Percentiles rank a stretch among this genome's conserved stretches.
Conservation (phyloP, 2,329 filamentous ascomycete genomes). For the Penicillium sp. region DNA sequence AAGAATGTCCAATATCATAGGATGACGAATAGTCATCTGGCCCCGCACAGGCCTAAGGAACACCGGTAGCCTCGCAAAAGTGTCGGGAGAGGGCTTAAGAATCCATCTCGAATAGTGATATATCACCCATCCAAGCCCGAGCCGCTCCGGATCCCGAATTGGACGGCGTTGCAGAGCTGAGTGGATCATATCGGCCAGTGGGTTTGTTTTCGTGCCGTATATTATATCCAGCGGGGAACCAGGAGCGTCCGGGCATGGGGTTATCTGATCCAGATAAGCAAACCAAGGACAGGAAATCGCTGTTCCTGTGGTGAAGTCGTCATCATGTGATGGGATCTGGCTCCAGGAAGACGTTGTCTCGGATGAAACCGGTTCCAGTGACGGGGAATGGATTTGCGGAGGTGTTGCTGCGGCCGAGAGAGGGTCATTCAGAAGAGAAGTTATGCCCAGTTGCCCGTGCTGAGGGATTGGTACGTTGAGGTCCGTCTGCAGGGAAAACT, state of each 20-base stretch:
- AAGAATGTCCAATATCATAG: slow-evolving; percentile 20
- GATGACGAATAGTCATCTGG: slow-evolving; percentile 23
- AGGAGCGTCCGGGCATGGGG: slow-evolving; percentile 18
- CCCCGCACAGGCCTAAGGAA: slow-evolving; percentile 20
- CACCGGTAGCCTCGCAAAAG: slow-evolving; percentile 17
- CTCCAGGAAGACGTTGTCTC: slow-evolving; percentile 8
- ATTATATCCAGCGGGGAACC: slow-evolving; percentile 27
- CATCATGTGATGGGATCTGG: slow-evolving; percentile 16
- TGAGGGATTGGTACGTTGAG: not conserved
- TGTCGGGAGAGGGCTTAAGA: slow-evolving; percentile 19
- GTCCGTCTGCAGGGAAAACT: not conserved
- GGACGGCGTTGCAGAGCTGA: slow-evolving; percentile 18
- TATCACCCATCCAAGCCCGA: slow-evolving; percentile 21
- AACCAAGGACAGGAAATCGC: slow-evolving; percentile 18
- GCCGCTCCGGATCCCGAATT: slow-evolving; percentile 25
- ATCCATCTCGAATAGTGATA: slow-evolving; percentile 28
- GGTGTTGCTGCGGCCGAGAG: not conserved
- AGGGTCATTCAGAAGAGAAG: not conserved
- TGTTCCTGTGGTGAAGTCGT: slow-evolving; percentile 13
- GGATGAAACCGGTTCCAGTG: not conserved
- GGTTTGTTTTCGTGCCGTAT: slow-evolving; percentile 27
- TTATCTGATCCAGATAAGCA: slow-evolving; percentile 19
- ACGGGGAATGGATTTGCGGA: not conserved
- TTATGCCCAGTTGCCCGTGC: not conserved
- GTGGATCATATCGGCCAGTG: slow-evolving; percentile 27